Base-by-base conservation (phyloP, 2,329 filamentous ascomycete genomes). In the Aspergillus carbonarius region DNA sequence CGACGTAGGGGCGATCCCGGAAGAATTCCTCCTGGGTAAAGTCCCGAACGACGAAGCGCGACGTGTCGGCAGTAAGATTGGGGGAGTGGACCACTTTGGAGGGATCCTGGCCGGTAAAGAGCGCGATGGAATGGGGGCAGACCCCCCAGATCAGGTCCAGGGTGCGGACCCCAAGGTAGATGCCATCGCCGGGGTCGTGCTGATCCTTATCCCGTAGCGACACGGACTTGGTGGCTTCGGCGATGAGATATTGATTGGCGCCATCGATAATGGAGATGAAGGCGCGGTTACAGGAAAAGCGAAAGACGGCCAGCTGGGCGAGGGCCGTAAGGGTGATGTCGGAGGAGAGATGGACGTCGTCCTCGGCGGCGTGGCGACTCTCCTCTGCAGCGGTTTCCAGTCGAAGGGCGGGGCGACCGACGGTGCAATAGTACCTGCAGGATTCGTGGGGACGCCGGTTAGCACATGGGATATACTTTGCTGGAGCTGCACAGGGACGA, bases 251-350 rank as follows among this genome's bases (percentile, higher is more conserved):
- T 61, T 85, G 82, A 55, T 74, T 70, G 3, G 74, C 70, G 7
- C 70, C 70, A 58, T 83, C 82, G 60, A 85, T 83, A 32, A 85
- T 71, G 1, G 82, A 84, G 35, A 85, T 74, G 30, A 83, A 70
- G 5, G 77, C 72, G 15, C 81, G 76, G n/a, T 72, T 71, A 5
- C 74, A 76, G 18, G 74, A 70, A 4, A 83, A 72, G 27, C 77
- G 75, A 59, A 78, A 71, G 10, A 77, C 73, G 1, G 76, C 82
- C 6, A 84, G 74, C 64, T 84, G 81, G 10, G 81, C 79, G 57
- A 85, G 74, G 2, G 80, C 79, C 1, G 80, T 82, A 27, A 85
- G 73, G 52, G 70, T 68, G 42, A 69, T 71, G 59, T 76, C 74
- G 40, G 63, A 60, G 1, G 66, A 68, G 2, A 60, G 54, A 20